Evolutionary conservation across 2,329 filamentous ascomycete species (phyloP).

Genomic region (Calonectria hawksworthii): DNA sequence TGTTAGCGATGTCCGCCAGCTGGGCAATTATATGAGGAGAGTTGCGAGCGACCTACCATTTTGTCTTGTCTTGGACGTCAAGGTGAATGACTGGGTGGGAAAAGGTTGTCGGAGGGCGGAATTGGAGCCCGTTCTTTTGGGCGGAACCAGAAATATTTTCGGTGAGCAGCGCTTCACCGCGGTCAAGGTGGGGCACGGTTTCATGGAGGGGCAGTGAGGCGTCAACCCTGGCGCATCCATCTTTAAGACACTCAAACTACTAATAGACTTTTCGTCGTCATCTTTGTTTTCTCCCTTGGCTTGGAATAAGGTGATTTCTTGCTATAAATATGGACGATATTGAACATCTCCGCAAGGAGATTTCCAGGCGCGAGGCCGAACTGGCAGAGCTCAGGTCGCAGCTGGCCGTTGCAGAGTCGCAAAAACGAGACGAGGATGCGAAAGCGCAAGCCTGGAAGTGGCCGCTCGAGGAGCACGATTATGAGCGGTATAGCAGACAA

Average conservation of each 20-base stretch:
- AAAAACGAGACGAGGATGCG: conserved; percentile 29
- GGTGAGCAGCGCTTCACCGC: conserved; percentile 40
- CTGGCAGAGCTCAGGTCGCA: conserved; percentile 60
- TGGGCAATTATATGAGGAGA: rapidly evolving
- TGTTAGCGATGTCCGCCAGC: background rate
- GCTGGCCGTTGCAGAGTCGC: conserved; percentile 58
- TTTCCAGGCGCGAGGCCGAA: conserved; percentile 62
- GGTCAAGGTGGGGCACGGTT: conserved; percentile 37
- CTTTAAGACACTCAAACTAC: background rate
- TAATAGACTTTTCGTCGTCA: background rate
- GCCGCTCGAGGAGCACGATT: conserved; percentile 81
- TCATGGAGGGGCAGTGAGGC: conserved; percentile 39
- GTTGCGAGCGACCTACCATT: conserved; percentile 33
- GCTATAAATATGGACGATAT: conserved; percentile 53
- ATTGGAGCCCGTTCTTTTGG: background rate
- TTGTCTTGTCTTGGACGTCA: conserved; percentile 16
- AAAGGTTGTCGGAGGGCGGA: background rate
- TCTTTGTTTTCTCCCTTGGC: background rate
- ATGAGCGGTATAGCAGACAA: conserved; percentile 89
- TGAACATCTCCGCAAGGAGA: conserved; percentile 61
- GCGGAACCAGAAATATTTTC: conserved; percentile 42
- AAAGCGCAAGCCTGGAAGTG: conserved; percentile 63
- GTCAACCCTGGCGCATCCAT: background rate
- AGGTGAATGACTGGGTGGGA: background rate
- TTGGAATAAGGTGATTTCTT: background rate